Base-by-base conservation (phyloP, 2,329 filamentous ascomycete genomes). In the Xylaria sp. region DNA sequence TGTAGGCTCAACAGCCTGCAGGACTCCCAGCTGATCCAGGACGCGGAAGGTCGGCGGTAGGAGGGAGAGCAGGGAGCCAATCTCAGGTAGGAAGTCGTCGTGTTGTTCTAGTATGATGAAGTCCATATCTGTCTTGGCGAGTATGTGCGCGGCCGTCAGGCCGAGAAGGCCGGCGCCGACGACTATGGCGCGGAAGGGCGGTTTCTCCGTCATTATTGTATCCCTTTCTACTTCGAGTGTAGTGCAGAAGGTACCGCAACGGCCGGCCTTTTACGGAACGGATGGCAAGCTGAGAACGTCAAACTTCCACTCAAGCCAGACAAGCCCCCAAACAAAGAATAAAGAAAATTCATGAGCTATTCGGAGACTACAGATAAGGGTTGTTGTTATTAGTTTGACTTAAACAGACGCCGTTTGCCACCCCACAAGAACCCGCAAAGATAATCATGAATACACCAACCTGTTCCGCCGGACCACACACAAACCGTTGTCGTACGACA, bases 41-140 rank as follows among this genome's bases (percentile, higher is more conserved):
- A 77, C 55, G 43, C 75, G 74, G n/a, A 75, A 72, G 7, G 72
- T 75, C 34, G 71, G 69, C 20, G 76, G 75, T 71, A 72, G 71
- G 12, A 77, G 25, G 20, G 65, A 70, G 0, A 76, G 68, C 18
- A 72, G 65, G 25, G 74, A 72, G 25, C 76, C 76, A 18, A 72
- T 68, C 28, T 71, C 58, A 7, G 68, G 69, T 60, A 66, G 28
- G 18, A 75, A 41, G n/a, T 68, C 60, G 4, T 72, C 67, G 20
- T 73, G 72, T 41, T 72, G 67, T 60, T 77, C 76, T 0, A 77
- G 65, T 53, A 77, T 65, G n/a, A 77, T 69, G 61, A 72, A 77
- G 65, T 77, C 75, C 65, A 77, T 75, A 9, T 66, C 72, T n/a
- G 74, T 70, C 58, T 73, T 71, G 18, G 66, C 63, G 20, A 77